Conservation (phyloP, 2,329 filamentous ascomycete genomes). For the Fusarium anguioides region DNA sequence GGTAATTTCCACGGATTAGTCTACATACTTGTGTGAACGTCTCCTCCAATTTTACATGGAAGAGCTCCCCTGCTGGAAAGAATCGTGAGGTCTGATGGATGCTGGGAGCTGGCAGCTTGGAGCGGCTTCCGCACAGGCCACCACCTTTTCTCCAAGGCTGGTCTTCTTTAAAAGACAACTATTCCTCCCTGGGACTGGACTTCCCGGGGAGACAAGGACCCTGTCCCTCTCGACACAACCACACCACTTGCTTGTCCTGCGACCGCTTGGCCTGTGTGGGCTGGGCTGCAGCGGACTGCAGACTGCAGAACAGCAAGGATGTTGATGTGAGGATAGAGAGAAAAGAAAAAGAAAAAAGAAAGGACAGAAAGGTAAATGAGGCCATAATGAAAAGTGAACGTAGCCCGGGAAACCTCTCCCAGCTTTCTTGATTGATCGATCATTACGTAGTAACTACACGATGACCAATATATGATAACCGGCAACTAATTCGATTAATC, state of each 20-base stretch:
- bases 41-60: not conserved
- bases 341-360: not conserved
- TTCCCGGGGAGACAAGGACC: slow-evolving; percentile 34
- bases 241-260: slow-evolving; percentile 43
- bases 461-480: not conserved
- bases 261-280: slow-evolving; percentile 38
- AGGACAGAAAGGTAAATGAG: not conserved
- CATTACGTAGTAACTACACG: not conserved
- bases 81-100: slow-evolving; percentile 21
- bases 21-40: not conserved
- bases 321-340: not conserved
- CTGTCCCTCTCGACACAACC: slow-evolving; percentile 30
- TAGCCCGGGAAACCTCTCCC: slow-evolving; percentile 17
- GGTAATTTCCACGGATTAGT: too few relatives aligned
- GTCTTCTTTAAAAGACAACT: slow-evolving; percentile 21
- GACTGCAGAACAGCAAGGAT: slow-evolving; percentile 33
- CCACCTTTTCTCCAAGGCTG: slow-evolving; percentile 25
- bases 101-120: not conserved
- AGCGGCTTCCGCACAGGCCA: slow-evolving; percentile 34
- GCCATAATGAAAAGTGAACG: slow-evolving; percentile 8
- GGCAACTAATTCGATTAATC: slow-evolving; percentile 3
- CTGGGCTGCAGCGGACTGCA: slow-evolving; percentile 33
- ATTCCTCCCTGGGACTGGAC: slow-evolving; percentile 30
- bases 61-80: slow-evolving; percentile 26
- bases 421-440: slow-evolving; percentile 7